phyloP scores from a whole-genome alignment of 441 rosid genomes.

The Pelargonium australe region DNA sequence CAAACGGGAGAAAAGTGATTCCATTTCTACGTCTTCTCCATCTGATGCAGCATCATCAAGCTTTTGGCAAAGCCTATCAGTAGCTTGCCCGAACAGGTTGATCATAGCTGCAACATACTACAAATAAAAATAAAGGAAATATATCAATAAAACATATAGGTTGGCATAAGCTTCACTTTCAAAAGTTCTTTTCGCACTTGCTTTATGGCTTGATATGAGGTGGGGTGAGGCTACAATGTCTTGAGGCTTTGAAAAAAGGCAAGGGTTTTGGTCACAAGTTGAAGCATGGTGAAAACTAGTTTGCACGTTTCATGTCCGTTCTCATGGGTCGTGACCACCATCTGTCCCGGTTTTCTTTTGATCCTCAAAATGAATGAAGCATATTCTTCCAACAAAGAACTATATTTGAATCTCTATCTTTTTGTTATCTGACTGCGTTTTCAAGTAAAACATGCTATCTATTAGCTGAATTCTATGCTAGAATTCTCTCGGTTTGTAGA shows the following conservation, averaged over 20 bases:
- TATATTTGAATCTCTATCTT: background rate
- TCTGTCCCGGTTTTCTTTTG: background rate
- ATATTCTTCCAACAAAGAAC: background rate
- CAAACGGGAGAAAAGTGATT: conserved; percentile 91
- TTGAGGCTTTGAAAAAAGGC: background rate
- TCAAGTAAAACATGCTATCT: background rate
- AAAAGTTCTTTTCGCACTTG: background rate
- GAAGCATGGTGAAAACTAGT: background rate
- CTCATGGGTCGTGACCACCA: background rate
- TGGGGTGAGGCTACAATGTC: background rate
- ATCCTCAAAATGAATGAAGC: background rate
- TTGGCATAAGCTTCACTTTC: background rate
- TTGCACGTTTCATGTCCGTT: background rate
- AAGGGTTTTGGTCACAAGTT: background rate
- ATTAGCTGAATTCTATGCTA: no score
- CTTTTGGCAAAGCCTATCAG: conserved; percentile 88
- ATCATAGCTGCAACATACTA: conserved; percentile 97
- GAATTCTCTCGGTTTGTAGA: no score
- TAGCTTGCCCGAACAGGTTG: conserved; percentile 73
- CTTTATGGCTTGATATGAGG: background rate
- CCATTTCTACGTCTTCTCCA: conserved; percentile 91
- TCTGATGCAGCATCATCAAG: conserved; percentile 68
- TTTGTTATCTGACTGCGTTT: background rate
- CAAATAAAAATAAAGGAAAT: conserved; percentile 18
- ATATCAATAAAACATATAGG: conserved; percentile 12